Conservation (phyloP, 2,329 filamentous ascomycete species). For the Byssochlamys sp. region DNA sequence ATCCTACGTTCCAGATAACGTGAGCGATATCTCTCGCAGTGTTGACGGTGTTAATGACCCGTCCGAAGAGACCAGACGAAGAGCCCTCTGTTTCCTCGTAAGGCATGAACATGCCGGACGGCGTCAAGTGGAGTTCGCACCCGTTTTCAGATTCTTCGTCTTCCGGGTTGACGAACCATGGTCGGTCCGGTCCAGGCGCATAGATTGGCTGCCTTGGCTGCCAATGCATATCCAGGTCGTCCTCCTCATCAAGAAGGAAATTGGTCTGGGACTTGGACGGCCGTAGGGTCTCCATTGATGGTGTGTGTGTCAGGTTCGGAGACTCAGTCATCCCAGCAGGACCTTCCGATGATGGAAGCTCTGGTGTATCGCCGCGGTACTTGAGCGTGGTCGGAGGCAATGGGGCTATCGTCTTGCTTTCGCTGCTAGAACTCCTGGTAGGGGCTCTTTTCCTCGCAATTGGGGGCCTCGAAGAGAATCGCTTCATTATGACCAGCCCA, state of each 20-base stretch:
- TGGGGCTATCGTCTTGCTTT: conserved; percentile 79
- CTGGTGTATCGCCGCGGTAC: conserved; percentile 66
- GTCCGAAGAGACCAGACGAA: conserved; percentile 60
- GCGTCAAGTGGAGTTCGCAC: conserved; percentile 62
- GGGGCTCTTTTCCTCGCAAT: conserved; percentile 44
- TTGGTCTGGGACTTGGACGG: conserved; percentile 59
- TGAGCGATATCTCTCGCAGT: conserved; percentile 56
- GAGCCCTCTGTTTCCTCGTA: conserved; percentile 62
- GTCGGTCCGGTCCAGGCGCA: conserved; percentile 11
- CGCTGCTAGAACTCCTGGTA: conserved; percentile 47
- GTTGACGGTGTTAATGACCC: conserved; percentile 68
- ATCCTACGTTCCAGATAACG: conserved; percentile 59
- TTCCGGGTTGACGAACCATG: conserved; percentile 25
- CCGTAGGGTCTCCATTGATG: conserved; percentile 72
- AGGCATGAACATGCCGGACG: conserved; percentile 86
- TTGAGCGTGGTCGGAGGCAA: conserved; percentile 81
- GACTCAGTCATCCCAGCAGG: conserved; percentile 24
- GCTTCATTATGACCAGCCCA: conserved; percentile 73
- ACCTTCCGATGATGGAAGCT: conserved; percentile 34
- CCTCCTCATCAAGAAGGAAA: conserved; percentile 54
- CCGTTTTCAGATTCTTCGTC: conserved; percentile 45
- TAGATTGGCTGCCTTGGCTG: conserved; percentile 22
- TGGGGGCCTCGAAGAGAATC: conserved; percentile 43
- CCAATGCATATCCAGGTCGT: conserved; percentile 38
- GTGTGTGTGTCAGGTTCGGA: conserved; percentile 56